Evolutionary conservation across 176 grass and related monocot genomes (phyloP).

Genomic region (Aechmea fasciata): DNA sequence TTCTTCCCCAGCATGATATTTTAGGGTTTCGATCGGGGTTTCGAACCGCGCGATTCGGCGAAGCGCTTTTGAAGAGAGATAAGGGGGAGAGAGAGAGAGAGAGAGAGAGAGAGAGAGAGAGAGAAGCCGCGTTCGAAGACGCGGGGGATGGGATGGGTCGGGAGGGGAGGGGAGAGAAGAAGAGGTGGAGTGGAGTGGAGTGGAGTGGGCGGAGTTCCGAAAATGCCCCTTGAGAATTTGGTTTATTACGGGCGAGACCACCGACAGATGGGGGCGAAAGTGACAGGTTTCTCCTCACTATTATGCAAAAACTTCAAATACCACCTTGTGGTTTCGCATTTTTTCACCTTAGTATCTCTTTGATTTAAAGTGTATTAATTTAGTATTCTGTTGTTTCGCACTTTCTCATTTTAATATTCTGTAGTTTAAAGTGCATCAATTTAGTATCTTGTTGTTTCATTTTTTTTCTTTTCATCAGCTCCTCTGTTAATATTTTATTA

Average conservation of each 20-base stretch:
- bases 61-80: conserved; percentile 8
- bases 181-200: not conserved
- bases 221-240: not conserved
- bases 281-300: not conserved
- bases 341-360: no score
- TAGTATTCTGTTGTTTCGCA: no score
- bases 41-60: not conserved
- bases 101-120: not conserved
- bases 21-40: not conserved
- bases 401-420: no score
- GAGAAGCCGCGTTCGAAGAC: no score
- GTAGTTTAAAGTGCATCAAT: no score
- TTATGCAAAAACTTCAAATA: no score
- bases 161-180: not conserved
- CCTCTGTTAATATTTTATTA: no score
- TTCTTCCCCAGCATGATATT: conserved; percentile 13
- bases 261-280: conserved; percentile 31
- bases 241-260: conserved; percentile 11
- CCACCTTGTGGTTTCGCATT: no score
- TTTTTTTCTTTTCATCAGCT: no score
- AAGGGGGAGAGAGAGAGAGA: not conserved
- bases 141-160: no score
- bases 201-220: not conserved
- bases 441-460: no score
- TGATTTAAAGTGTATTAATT: no score